Percentiles rank a stretch among this genome's conserved stretches.
Evolutionary conservation across 108 stramenopile species (phyloP).

Genomic region (Skeletonema menzelii): DNA sequence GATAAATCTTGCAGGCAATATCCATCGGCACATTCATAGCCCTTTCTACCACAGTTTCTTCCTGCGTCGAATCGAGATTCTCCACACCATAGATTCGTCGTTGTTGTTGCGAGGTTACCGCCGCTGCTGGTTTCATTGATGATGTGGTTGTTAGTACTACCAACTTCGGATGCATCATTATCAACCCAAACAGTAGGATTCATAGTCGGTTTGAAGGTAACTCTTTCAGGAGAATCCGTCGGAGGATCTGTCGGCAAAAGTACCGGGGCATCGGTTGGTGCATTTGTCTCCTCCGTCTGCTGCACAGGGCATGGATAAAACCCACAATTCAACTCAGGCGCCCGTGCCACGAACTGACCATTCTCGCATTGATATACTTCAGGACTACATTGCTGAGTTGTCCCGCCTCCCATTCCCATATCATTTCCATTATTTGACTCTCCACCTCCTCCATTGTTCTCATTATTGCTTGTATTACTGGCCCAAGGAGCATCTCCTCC

Average conservation of each 20-base stretch:
- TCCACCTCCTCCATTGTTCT: not conserved
- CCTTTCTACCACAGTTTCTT: not conserved
- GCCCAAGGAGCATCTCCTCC: not conserved
- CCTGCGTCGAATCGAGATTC: not conserved
- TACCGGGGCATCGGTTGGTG: too few relatives aligned
- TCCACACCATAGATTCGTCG: not conserved
- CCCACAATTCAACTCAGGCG: conserved; percentile 38
- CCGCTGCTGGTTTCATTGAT: not conserved
- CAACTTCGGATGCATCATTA: not conserved
- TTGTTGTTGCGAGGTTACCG: not conserved
- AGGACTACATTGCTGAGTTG: conserved; percentile 6
- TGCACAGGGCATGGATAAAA: conserved; percentile 42
- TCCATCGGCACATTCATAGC: not conserved
- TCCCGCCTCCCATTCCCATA: not conserved
- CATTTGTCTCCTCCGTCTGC: not conserved
- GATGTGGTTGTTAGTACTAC: not conserved
- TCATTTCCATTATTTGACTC: not conserved
- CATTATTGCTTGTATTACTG: not conserved
- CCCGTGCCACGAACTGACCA: conserved; percentile 34
- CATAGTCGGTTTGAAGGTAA: not conserved
- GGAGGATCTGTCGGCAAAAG: too few relatives aligned
- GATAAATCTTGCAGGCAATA: not conserved
- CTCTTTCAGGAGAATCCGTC: not conserved
- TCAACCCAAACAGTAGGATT: not conserved
- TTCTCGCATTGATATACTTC: conserved; percentile 34